Conservation (phyloP, 2,329 filamentous ascomycete genomes). For the Trichoderma atroviride region DNA sequence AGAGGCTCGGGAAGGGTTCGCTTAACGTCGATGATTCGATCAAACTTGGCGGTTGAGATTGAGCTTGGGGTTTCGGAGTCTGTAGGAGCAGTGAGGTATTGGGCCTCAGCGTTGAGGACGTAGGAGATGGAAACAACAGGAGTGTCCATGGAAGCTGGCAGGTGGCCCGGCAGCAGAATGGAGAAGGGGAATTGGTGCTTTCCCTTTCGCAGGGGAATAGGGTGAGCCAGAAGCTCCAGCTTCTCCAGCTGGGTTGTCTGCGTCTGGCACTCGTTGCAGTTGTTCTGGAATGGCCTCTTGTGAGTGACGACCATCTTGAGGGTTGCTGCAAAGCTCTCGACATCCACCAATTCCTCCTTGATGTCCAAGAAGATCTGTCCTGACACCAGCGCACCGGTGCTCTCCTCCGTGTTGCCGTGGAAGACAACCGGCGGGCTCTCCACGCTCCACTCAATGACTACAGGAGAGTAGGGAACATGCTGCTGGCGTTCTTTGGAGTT, state of each 20-base stretch:
- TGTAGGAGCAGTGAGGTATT: slow-evolving; percentile 13
- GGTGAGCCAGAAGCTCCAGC: slow-evolving; percentile 73
- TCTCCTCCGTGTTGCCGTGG: slow-evolving; percentile 73
- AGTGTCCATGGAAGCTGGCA: slow-evolving; percentile 82
- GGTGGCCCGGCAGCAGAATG: slow-evolving; percentile 77
- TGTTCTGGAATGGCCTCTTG: slow-evolving; percentile 77
- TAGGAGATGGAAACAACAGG: slow-evolving; percentile 76
- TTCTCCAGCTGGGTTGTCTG: slow-evolving; percentile 73
- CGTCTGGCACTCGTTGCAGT: slow-evolving; percentile 76
- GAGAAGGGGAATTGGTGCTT: slow-evolving; percentile 85
- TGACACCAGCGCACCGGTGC: slow-evolving; percentile 82
- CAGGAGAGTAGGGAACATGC: slow-evolving; percentile 36
- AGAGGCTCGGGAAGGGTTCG: slow-evolving; percentile 76
- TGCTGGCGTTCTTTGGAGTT: slow-evolving; percentile 47
- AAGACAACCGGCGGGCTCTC: slow-evolving; percentile 88
- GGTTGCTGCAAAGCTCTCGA: slow-evolving; percentile 73
- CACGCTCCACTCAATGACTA: slow-evolving; percentile 60
- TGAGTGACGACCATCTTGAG: slow-evolving; percentile 72
- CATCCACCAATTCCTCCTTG: slow-evolving; percentile 64
- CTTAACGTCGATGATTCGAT: slow-evolving; percentile 71
- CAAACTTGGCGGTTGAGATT: slow-evolving; percentile 57
- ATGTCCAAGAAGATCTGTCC: slow-evolving; percentile 78
- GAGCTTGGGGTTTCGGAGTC: slow-evolving; percentile 20
- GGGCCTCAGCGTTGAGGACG: slow-evolving; percentile 68
- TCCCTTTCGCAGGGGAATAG: slow-evolving; percentile 55